Percentiles rank a stretch among this genome's conserved stretches.
These are phyloP conservation scores for Agaricus bisporus DNA, from an alignment of 768 basidiomycete genomes.

Conservation along the genomic window DNA sequence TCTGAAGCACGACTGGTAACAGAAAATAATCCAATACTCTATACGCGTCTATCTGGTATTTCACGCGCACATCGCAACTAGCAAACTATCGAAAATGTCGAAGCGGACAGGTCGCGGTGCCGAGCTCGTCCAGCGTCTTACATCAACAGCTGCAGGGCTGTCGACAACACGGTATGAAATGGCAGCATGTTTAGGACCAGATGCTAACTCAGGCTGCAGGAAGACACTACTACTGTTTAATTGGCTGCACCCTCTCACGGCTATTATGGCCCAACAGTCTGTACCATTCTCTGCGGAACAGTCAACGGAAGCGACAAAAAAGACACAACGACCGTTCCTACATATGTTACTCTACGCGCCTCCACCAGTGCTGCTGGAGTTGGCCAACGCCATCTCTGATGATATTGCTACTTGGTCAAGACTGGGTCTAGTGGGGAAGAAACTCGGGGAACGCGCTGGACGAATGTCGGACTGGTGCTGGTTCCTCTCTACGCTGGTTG, in stretches of 20 bases:
- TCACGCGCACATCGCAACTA: conserved; percentile 47
- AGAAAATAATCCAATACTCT: conserved; percentile 89
- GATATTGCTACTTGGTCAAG: conserved; percentile 73
- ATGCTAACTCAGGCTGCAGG: conserved; percentile 30
- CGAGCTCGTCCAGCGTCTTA: conserved; percentile 52
- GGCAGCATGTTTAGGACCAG: not conserved
- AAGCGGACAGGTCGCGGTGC: conserved; percentile 47
- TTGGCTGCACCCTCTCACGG: conserved; percentile 73
- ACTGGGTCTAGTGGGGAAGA: conserved; percentile 63
- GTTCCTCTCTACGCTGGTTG: conserved; percentile 73
- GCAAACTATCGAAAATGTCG: conserved; percentile 39
- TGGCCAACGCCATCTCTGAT: conserved; percentile 69
- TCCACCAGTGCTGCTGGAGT: conserved; percentile 75
- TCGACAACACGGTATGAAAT: conserved; percentile 63
- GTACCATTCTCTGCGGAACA: conserved; percentile 52
- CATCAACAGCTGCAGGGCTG: conserved; percentile 57
- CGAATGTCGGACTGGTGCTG: conserved; percentile 84
- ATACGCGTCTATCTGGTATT: conserved; percentile 69
- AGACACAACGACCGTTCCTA: conserved; percentile 54
- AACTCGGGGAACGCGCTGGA: conserved; percentile 61
- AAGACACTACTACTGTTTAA: conserved; percentile 80
- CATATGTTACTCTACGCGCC: conserved; percentile 74
- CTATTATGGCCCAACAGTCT: conserved; percentile 64
- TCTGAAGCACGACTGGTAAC: not conserved
- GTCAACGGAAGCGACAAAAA: conserved; percentile 28